Evolutionary conservation across 1,284 basidiomycete species (phyloP).

Genomic region (Schizophyllum amplum): DNA sequence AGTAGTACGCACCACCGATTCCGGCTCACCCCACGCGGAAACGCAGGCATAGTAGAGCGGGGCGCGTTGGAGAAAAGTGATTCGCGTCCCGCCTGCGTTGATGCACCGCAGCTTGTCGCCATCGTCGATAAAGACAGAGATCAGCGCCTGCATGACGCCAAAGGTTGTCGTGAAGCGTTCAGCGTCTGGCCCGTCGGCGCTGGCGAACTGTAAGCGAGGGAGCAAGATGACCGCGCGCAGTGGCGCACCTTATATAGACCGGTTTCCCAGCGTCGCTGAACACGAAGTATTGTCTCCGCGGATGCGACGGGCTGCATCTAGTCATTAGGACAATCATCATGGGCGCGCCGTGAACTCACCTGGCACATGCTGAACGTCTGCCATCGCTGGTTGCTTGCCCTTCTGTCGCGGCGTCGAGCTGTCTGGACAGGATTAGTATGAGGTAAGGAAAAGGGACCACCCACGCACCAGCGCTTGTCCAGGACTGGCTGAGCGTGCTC

Average conservation of each 20-base stretch:
- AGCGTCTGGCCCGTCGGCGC: slow-evolving; percentile 40
- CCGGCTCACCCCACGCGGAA: slow-evolving; percentile 89
- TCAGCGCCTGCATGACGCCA: slow-evolving; percentile 91
- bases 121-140: slow-evolving; percentile 86
- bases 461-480: slow-evolving; percentile 29
- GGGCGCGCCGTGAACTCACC: slow-evolving; percentile 17
- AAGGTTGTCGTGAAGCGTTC: slow-evolving; percentile 74
- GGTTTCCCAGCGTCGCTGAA: slow-evolving; percentile 95
- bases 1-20: slow-evolving; percentile 70
- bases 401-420: slow-evolving; percentile 17
- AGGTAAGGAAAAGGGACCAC: slow-evolving; percentile 5
- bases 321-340: slow-evolving; percentile 7
- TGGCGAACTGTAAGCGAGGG: slow-evolving; percentile 6
- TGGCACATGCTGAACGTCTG: slow-evolving; percentile 23
- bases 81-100: slow-evolving; percentile 66
- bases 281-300: slow-evolving; percentile 80
- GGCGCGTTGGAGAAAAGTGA: slow-evolving; percentile 78
- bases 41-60: slow-evolving; percentile 90
- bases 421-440: slow-evolving; percentile 1
- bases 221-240: slow-evolving; percentile 1
- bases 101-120: slow-evolving; percentile 78
- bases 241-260: slow-evolving; percentile 73
- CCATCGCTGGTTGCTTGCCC: slow-evolving; percentile 20
- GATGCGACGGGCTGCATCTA: slow-evolving; percentile 6
- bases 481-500: slow-evolving; percentile 49